Evolutionary conservation across 371 early-diverging fungal species (phyloP), one percentile per base, ranked within the genome.

Genomic region (Batkoa obscura): DNA sequence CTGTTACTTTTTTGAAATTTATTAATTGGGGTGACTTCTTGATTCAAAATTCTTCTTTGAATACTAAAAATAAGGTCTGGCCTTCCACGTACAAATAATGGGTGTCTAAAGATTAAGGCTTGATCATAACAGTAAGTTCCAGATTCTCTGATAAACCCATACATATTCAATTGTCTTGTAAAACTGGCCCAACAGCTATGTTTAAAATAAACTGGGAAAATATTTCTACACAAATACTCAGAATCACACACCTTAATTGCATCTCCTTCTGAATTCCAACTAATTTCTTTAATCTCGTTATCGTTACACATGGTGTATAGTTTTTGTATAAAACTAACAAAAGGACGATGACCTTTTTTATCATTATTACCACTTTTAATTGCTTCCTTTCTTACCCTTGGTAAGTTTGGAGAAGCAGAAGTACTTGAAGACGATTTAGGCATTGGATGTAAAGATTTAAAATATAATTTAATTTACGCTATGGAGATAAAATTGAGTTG

Each of bases 131-230:
- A 32, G 10, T 47, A 32, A 32, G 15, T 15, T 15, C 31, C 31
- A 32, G 23, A 9, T 15, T 15, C 31, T 15, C 48, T 15, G 59
- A 83, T 78, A 56, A 81, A 84, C 12, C 86, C 91, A 60, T 88
- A 88, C 86, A 90, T 90, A 61, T 94, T 94, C 10, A 94, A 74
- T 64, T 94, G 95, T 10, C 94, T 76, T 5, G 93, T 90, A 80
- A 94, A 95, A 8, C 84, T 84, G 30, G 86, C 83, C 59, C 91
- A 86, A 64, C 91, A 91, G 66, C 77, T 81, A 68, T 94, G 93
- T 64, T 93, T 94, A 64, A 93, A 94, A 61, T 79, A 84, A 12
- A 76, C 77, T 50, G 89, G 87, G 46, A 94, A 64, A 12, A 87
- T 50, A 34, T 47, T 9, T 30, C 31, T 32, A n/a, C 48, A 47